phyloP scores from a whole-genome alignment of 176 grass and related monocot species.

The Triticum turgidum region DNA sequence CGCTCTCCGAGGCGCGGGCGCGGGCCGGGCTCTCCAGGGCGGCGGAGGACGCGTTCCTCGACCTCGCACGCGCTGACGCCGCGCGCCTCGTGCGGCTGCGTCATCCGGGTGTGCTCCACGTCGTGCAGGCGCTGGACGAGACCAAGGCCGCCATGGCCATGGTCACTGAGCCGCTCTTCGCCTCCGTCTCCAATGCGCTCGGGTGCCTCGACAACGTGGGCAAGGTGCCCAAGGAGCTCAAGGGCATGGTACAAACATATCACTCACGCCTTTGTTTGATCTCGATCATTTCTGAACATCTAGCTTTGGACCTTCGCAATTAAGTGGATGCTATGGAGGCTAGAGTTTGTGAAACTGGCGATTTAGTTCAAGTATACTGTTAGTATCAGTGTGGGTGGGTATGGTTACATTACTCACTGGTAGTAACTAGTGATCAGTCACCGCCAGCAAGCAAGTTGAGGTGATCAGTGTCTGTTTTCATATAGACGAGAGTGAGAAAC shows the following conservation, averaged over 20 bases:
- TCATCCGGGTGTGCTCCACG: slow-evolving; percentile 95
- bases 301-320: neutral
- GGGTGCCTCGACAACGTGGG: slow-evolving; percentile 78
- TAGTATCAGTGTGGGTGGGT: slow-evolving; percentile 7
- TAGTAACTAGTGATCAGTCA: neutral
- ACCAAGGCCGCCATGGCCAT: slow-evolving; percentile 98
- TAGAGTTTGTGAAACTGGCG: slow-evolving; percentile 15
- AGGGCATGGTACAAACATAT: slow-evolving; percentile 68
- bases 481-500: neutral
- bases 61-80: slow-evolving; percentile 87
- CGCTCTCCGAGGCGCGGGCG: slow-evolving; percentile 62
- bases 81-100: slow-evolving; percentile 81
- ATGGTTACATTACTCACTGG: neutral
- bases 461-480: neutral
- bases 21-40: slow-evolving; percentile 79
- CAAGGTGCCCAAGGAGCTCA: slow-evolving; percentile 91
- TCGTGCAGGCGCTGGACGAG: slow-evolving; percentile 98
- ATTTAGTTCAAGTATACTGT: neutral
- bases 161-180: slow-evolving; percentile 90
- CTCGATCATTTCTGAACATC: neutral
- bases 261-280: neutral
- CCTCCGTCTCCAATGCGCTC: slow-evolving; percentile 76
- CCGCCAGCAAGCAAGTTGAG: neutral
- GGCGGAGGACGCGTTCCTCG: slow-evolving; percentile 85
- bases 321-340: neutral